phyloP scores from a whole-genome alignment of 495 filamentous ascomycete species.

The Jackrogersella minutella region DNA sequence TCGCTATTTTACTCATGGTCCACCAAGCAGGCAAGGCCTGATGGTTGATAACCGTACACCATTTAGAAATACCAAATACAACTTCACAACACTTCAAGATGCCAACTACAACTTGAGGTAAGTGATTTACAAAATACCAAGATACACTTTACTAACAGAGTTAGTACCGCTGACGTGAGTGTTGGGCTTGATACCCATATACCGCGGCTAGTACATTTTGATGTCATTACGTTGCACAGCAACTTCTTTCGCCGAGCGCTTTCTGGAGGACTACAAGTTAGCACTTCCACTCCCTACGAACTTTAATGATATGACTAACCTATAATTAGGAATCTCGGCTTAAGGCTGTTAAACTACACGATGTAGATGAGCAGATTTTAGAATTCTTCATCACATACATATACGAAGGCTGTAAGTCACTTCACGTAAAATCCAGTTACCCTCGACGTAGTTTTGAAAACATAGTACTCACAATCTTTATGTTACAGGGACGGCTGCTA shows the following conservation, averaged over 20 bases:
- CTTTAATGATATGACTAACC: not conserved
- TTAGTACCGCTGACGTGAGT: not conserved
- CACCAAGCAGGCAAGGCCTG: too few relatives aligned
- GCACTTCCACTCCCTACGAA: not conserved
- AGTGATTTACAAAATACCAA: too few relatives aligned
- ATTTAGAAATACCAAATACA: too few relatives aligned
- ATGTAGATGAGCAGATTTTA: not conserved
- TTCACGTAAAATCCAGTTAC: too few relatives aligned
- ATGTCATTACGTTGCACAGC: not conserved
- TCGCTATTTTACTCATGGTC: too few relatives aligned
- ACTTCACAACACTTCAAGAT: too few relatives aligned
- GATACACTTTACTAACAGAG: not conserved
- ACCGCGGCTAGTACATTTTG: not conserved
- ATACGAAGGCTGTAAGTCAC: conserved; percentile 7
- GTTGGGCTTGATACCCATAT: not conserved
- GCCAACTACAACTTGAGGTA: too few relatives aligned
- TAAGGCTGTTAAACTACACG: not conserved
- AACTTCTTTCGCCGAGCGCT: conserved; percentile 6
- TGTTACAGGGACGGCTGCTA: not conserved
- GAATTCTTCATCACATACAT: conserved; percentile 1
- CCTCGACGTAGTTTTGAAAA: too few relatives aligned
- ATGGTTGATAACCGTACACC: too few relatives aligned
- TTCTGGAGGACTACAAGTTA: not conserved
- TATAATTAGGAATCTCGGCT: not conserved
- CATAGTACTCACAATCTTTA: not conserved